Conservation (phyloP, 2,329 filamentous ascomycete genomes). For the Fusarium sp. region DNA sequence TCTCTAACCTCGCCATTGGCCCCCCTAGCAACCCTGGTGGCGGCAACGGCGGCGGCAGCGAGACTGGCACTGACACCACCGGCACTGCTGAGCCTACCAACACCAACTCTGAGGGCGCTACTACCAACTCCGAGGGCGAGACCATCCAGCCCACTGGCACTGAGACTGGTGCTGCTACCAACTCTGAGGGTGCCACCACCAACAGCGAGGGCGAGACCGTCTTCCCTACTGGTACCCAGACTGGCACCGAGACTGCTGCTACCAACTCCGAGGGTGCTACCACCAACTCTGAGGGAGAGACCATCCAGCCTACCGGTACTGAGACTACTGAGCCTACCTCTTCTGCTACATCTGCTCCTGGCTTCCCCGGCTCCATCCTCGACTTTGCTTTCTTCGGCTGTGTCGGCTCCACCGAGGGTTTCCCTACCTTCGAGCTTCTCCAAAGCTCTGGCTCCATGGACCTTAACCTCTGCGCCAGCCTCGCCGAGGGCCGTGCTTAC, state of each 20-base stretch:
- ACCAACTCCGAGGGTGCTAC: not conserved
- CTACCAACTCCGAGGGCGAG: slow-evolving; percentile 7
- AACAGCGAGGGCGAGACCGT: slow-evolving; percentile 2
- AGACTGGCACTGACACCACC: slow-evolving; percentile 45
- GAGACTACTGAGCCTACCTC: slow-evolving; percentile 41
- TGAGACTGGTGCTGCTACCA: not conserved
- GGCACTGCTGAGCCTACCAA: slow-evolving; percentile 23
- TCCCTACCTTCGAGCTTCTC: slow-evolving; percentile 38
- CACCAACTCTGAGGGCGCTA: not conserved
- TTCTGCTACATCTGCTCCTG: slow-evolving; percentile 28
- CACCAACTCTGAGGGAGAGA: slow-evolving; percentile 8
- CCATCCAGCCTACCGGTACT: slow-evolving; percentile 15
- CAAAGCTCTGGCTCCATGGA: slow-evolving; percentile 28
- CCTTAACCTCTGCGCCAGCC: slow-evolving; percentile 40
- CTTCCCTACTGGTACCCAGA: slow-evolving; percentile 2
- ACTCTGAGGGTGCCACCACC: not conserved
- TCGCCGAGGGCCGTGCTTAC: slow-evolving; percentile 35
- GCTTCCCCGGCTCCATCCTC: slow-evolving; percentile 29
- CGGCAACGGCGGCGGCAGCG: not conserved
- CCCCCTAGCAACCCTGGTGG: not conserved
- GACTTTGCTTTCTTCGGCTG: slow-evolving; percentile 44
- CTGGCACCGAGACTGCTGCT: not conserved
- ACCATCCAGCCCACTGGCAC: not conserved
- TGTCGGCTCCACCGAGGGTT: slow-evolving; percentile 27
- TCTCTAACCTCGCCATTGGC: slow-evolving; percentile 2